Conservation (phyloP, 2,329 filamentous ascomycete species). For the Cytospora piceae region DNA sequence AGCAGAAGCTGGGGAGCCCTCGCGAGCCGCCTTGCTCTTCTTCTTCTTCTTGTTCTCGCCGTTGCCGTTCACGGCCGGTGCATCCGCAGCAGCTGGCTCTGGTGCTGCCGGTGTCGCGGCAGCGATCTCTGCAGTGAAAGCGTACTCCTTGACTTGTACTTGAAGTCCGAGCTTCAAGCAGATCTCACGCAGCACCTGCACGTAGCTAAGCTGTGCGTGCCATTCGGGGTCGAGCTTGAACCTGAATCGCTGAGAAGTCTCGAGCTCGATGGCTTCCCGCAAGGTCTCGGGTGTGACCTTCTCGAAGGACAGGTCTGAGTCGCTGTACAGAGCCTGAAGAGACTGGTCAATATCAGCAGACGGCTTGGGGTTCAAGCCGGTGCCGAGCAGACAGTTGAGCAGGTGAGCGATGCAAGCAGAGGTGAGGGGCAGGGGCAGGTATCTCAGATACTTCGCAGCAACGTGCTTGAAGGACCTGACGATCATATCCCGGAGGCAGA, state of each 20-base stretch:
- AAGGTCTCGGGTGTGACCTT: constrained; percentile 75
- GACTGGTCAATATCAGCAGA: constrained; percentile 75
- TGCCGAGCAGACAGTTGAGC: constrained; percentile 89
- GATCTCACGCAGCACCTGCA: constrained; percentile 88
- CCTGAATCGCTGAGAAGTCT: constrained; percentile 76
- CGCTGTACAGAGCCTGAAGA: constrained; percentile 76
- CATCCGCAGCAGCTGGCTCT: constrained; percentile 36
- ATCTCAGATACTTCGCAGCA: constrained; percentile 75
- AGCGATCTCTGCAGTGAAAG: constrained; percentile 55
- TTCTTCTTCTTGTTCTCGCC: constrained; percentile 60
- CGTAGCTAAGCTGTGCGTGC: constrained; percentile 67
- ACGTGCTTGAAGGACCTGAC: constrained; percentile 96
- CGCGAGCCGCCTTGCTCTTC: constrained; percentile 60
- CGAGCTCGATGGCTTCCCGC: constrained; percentile 68
- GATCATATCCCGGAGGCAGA: constrained; percentile 90
- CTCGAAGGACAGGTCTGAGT: constrained; percentile 82
- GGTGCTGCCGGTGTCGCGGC: constrained; percentile 42
- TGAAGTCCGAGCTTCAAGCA: constrained; percentile 89
- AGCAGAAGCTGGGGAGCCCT: constrained; percentile 54
- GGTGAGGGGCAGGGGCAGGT: constrained; percentile 79
- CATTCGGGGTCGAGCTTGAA: constrained; percentile 73
- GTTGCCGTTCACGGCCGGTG: constrained; percentile 45
- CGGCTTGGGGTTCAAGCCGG: constrained; percentile 75
- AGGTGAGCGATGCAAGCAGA: constrained; percentile 81
- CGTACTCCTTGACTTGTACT: constrained; percentile 76